These are phyloP conservation scores for Fraxinus anomala DNA, from an alignment of 257 asterid genomes.

Conservation along the genomic window DNA sequence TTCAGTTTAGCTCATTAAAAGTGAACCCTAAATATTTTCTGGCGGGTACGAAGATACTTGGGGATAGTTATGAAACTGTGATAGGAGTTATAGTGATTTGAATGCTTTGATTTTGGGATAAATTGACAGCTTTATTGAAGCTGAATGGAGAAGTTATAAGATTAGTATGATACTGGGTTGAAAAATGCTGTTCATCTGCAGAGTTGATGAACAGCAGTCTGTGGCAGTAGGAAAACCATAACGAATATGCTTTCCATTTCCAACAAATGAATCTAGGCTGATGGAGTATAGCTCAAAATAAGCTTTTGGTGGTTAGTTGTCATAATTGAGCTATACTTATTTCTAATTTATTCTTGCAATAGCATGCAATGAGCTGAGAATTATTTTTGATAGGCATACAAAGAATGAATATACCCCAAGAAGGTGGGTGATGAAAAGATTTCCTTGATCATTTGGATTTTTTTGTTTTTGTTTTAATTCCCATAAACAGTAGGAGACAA, in stretches of 20 bases:
- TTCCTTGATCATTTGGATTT: neutral
- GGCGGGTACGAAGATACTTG: neutral
- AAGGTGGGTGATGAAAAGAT: neutral
- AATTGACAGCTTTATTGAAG: neutral
- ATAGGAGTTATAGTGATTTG: neutral
- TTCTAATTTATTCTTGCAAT: neutral
- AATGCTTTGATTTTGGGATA: neutral
- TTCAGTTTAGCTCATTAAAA: neutral
- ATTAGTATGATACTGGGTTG: neutral
- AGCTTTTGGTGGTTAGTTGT: neutral
- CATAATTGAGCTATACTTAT: neutral
- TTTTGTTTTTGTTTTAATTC: neutral
- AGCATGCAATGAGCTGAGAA: neutral
- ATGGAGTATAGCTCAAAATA: neutral
- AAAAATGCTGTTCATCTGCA: neutral
- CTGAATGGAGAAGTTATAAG: neutral
- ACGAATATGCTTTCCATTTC: neutral
- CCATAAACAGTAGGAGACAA: neutral
- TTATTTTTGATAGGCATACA: neutral
- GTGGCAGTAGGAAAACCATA: neutral
- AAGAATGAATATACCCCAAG: neutral
- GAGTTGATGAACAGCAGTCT: too few species aligned
- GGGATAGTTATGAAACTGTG: slow-evolving; percentile 9
- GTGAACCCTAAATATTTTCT: slow-evolving; percentile 4
- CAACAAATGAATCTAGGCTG: neutral